A percentile compares a stretch with the other conserved stretches of the same genome.
These are phyloP conservation scores for Heimioporus sp. DNA, from an alignment of 768 basidiomycete species.

Conservation along the genomic window DNA sequence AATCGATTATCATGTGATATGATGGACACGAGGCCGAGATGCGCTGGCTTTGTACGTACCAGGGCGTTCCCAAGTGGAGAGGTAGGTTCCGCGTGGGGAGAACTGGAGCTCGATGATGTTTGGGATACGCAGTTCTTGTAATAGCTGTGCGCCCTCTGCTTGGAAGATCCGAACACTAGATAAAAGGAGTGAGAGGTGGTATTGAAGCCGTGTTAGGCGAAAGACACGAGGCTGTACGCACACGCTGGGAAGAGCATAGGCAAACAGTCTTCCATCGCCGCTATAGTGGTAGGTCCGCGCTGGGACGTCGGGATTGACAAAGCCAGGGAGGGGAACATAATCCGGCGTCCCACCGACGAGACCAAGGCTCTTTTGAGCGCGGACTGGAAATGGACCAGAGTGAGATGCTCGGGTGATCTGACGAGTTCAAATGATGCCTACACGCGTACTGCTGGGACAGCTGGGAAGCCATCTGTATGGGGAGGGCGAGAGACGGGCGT, in stretches of 20 bases:
- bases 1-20: conserved; percentile 12
- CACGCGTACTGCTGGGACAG: conserved; percentile 83
- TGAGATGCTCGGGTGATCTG: conserved; percentile 17
- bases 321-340: conserved; percentile 64
- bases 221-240: conserved; percentile 41
- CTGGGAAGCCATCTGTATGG: conserved; percentile 62
- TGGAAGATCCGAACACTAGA: conserved; percentile 73
- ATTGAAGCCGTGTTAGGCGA: conserved; percentile 3
- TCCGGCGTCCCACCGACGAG: conserved; percentile 80
- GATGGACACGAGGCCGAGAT: conserved; percentile 24
- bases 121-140: conserved; percentile 71
- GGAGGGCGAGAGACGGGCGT: conserved; percentile 32
- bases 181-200: conserved; percentile 10
- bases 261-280: conserved; percentile 82
- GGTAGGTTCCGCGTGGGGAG: conserved; percentile 89
- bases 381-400: conserved; percentile 48
- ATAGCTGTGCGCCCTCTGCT: conserved; percentile 67
- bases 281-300: conserved; percentile 81
- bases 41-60: conserved; percentile 37
- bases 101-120: conserved; percentile 85
- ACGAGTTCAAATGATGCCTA: conserved; percentile 29
- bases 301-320: conserved; percentile 64
- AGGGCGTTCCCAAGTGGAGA: conserved; percentile 96
- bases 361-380: conserved; percentile 92
- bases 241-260: conserved; percentile 76